Base-by-base conservation (phyloP, 257 asterid genomes). In the Solanum gracilifrons region DNA sequence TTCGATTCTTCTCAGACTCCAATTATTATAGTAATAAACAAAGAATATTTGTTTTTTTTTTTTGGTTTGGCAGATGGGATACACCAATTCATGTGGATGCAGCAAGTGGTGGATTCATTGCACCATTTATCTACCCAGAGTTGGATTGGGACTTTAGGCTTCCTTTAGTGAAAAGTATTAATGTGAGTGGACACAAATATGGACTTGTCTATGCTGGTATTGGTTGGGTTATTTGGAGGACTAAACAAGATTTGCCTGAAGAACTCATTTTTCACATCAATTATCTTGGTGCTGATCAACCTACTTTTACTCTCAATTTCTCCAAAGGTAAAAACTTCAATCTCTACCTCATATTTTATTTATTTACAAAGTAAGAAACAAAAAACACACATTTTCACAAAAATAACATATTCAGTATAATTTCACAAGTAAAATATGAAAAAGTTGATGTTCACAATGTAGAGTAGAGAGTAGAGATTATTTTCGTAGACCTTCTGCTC, bases 41-140 rank as follows among this genome's bases (percentile, higher is more conserved):
- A 31, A 6, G 29, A 43, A 13, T 3, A 18, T n/a, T 13, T 72
- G 13, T 7, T 10, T 69, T 9, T 4, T 82, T 9, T 21, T 43
- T 21, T 64, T 48, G 5, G 1, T 82, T 43, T 71, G 83, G 69
- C 39, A 90, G 91, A 10, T 90, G 92, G 92, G 88, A 90, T 32
- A 90, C 92, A 3, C 92, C 92, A n/a, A 88, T 90, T 60, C 92
- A 90, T 84, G 92, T 90, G 55, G 92, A 90, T 88, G 92, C 92
- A 84, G 92, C 92, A 8, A 90, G 92, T 84, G 92, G 92, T 36
- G 92, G 92, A 37, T 90, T 90, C 87, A 90, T 88, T 37, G 91
- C 92, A 2, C 92, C 92, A 20, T 90, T 90, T 58, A 29, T 90
- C 1, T 90, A 88, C 62, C 92, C 92, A 39, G 89, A 90, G 32